Percentiles rank a stretch among this genome's conserved stretches.
These are phyloP conservation scores for Rhinocladiella similis DNA, from an alignment of 2,329 filamentous ascomycete genomes.

Conservation along the genomic window DNA sequence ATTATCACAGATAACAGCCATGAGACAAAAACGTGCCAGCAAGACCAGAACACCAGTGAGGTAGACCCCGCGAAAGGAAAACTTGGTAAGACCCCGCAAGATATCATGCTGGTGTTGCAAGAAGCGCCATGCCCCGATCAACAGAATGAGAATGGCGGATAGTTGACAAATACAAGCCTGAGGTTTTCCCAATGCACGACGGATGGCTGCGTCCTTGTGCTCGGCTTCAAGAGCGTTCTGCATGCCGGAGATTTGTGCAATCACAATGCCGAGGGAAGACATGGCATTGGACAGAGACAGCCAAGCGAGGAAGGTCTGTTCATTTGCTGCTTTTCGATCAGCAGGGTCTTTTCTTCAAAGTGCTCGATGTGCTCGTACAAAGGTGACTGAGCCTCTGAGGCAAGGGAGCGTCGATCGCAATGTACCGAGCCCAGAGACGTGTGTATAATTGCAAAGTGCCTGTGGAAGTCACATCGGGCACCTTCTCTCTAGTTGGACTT, in stretches of 20 bases:
- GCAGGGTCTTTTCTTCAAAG: not conserved
- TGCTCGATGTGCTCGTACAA: not conserved
- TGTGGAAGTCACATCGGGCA: no score
- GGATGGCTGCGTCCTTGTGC: constrained; percentile 18
- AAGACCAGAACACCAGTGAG: not conserved
- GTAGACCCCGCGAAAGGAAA: not conserved
- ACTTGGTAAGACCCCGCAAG: not conserved
- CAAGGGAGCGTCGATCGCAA: no score
- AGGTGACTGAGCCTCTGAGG: no score
- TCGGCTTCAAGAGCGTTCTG: constrained; percentile 4
- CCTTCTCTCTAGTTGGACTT: no score
- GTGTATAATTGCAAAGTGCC: no score
- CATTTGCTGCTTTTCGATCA: constrained; percentile 12
- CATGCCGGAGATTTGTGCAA: constrained; percentile 17
- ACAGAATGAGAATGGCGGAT: not conserved
- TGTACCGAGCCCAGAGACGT: no score
- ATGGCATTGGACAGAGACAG: constrained; percentile 12
- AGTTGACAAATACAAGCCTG: constrained; percentile 40
- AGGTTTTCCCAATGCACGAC: constrained; percentile 7
- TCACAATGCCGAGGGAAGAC: constrained; percentile 14
- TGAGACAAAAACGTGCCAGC: not conserved
- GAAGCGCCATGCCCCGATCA: not conserved
- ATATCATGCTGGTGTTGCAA: not conserved
- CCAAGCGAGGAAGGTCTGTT: constrained; percentile 21
- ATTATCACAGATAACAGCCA: not conserved